Evolutionary conservation across 495 filamentous ascomycete species (phyloP), one percentile per base, ranked within the genome.

Genomic region (Aspergillus sclerotioniger): DNA sequence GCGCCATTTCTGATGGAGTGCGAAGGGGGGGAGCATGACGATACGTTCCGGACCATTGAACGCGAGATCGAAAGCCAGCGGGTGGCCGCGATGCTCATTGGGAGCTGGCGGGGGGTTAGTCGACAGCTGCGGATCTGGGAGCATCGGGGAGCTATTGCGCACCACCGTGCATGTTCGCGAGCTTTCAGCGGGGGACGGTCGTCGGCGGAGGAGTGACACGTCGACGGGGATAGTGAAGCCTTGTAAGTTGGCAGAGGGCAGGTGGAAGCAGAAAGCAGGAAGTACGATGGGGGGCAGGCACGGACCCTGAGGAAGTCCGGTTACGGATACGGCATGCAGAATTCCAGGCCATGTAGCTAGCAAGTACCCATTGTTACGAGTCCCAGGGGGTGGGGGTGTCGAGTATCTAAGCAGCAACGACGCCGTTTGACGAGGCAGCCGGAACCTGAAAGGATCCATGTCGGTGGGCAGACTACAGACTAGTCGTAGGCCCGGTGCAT

Each of bases 21-120:
- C 21, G 55, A 33, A 21, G 41, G 29, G 35, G 54, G 58, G 13
- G 45, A 31, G 12, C 55, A 39, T 31, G 58, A 48, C 15, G 61
- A 63, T 32, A 54, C 54, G 13, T 65, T 57, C 37, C 45, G 51
- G 15, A 60, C 48, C 16, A 62, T 71, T 47, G 62, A 68, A 49
- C 58, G 51, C 28, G 68, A 75, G 57, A 58, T 72, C n/a, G 69
- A 73, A 19, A 64, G 69, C 19, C 59, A 67, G 49, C 64, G 65
- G 20, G 71, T 78, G 35, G 66, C 64, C 41, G 49, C 25, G 21
- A 61, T 77, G 57, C 51, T 78, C 50, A 46, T 78, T 28, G 65
- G 61, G 8, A 62, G 72, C 46, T 78, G 76, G 76, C 64, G 57
- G 4, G 52, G 48, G 3, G 57, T 78, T 15, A 71, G 66, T 46